Conservation (phyloP, 1,284 basidiomycete genomes). For the Microbotryum scabiosae region DNA sequence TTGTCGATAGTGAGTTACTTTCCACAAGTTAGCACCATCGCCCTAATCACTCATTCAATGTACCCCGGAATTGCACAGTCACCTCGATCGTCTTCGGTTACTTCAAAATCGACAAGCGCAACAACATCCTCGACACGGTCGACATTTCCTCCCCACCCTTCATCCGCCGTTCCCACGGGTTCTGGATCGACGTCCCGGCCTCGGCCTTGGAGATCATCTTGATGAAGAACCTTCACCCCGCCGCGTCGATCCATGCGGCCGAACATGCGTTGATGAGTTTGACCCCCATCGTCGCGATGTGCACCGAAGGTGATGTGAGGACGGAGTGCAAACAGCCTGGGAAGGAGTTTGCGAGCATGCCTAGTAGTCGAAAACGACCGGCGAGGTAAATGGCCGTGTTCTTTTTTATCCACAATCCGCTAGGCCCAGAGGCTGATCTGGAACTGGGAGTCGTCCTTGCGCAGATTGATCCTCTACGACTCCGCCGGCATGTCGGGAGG, state of each 20-base stretch:
- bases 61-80: slow-evolving; percentile 38
- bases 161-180: slow-evolving; percentile 63
- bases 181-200: slow-evolving; percentile 77
- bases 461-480: slow-evolving; percentile 76
- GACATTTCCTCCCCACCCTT: slow-evolving; percentile 72
- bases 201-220: slow-evolving; percentile 49
- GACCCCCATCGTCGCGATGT: slow-evolving; percentile 56
- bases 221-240: slow-evolving; percentile 53
- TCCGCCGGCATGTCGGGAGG: slow-evolving; percentile 60
- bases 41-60: neutral
- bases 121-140: slow-evolving; percentile 65
- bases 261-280: slow-evolving; percentile 71
- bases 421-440: neutral
- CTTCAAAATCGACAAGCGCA: slow-evolving; percentile 37
- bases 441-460: too few relatives aligned
- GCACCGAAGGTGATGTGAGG: slow-evolving; percentile 54
- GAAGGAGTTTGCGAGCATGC: slow-evolving; percentile 61
- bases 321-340: slow-evolving; percentile 73
- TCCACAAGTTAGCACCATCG: neutral
- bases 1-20: slow-evolving; percentile 48
- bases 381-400: slow-evolving; percentile 51
- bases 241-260: slow-evolving; percentile 75
- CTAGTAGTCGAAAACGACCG: slow-evolving; percentile 61
- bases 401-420: neutral
- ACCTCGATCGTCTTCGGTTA: slow-evolving; percentile 61